phyloP scores from a whole-genome alignment of 768 basidiomycete genomes.

The Boletus pseudo-olivaceus region DNA sequence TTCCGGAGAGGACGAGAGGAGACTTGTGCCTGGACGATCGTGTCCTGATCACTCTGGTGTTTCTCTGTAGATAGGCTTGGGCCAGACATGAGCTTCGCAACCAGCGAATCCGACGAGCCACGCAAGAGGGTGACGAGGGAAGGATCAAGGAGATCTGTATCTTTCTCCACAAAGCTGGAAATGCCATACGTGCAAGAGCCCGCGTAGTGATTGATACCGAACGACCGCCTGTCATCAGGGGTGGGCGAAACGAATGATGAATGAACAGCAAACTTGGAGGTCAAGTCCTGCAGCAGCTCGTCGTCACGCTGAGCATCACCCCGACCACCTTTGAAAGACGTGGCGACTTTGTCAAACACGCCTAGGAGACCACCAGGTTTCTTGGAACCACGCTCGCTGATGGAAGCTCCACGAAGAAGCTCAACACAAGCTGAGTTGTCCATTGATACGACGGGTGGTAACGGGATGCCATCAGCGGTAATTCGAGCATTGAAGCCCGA shows the following conservation, averaged over 20 bases:
- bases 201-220: constrained; percentile 62
- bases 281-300: constrained; percentile 48
- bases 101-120: constrained; percentile 48
- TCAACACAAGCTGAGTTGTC: constrained; percentile 57
- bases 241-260: constrained; percentile 46
- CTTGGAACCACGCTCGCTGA: constrained; percentile 43
- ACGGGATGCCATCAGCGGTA: constrained; percentile 48
- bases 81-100: constrained; percentile 60
- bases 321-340: constrained; percentile 50
- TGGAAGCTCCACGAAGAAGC: constrained; percentile 52
- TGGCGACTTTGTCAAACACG: constrained; percentile 48
- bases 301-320: constrained; percentile 45
- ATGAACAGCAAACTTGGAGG: constrained; percentile 44
- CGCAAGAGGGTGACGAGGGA: constrained; percentile 53
- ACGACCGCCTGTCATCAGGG: constrained; percentile 35
- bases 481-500: constrained; percentile 44
- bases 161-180: constrained; percentile 45
- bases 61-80: constrained; percentile 56
- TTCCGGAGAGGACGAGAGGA: constrained; percentile 53
- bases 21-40: constrained; percentile 63
- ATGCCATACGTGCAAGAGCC: constrained; percentile 54
- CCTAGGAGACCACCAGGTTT: constrained; percentile 61
- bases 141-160: constrained; percentile 52
- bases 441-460: constrained; percentile 47
- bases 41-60: constrained; percentile 53